Percentiles rank a stretch among this genome's conserved stretches.
Conservation (phyloP, 352 stramenopile genomes). For the Thraustochytrium striatum region DNA sequence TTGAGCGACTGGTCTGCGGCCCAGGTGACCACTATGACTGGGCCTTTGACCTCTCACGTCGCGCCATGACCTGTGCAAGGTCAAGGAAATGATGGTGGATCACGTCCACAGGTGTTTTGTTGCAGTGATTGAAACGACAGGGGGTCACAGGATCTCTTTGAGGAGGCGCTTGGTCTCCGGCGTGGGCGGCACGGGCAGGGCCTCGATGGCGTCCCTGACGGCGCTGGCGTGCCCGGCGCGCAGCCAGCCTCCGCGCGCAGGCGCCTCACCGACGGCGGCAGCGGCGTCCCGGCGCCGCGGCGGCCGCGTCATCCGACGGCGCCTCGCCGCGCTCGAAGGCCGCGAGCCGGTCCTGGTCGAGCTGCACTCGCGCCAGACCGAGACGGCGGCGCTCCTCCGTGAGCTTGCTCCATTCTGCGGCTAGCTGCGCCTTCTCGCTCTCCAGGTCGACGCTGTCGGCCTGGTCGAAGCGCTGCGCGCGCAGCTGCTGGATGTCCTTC, state of each 20-base stretch:
- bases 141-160: constrained; percentile 38
- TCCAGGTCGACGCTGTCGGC: constrained; percentile 8
- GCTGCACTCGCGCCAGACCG: background rate
- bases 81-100: too few species aligned
- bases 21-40: too few species aligned
- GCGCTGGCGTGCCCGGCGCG: too few species aligned
- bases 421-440: background rate
- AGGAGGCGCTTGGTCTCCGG: constrained; percentile 3
- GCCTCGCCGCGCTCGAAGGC: background rate
- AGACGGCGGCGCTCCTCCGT: background rate
- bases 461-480: background rate
- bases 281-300: background rate
- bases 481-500: too few species aligned
- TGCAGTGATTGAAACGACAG: too few species aligned
- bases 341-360: background rate
- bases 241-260: background rate
- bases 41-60: too few species aligned
- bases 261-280: background rate
- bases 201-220: too few species aligned
- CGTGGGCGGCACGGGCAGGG: constrained; percentile 3
- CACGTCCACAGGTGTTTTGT: too few species aligned
- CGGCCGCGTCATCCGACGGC: background rate
- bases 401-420: background rate
- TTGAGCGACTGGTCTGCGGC: too few species aligned
- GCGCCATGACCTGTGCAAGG: too few species aligned